Percentiles rank a stretch among this genome's conserved stretches.
These are phyloP conservation scores for Polymyxa betae DNA, from an alignment of 208 protist genomes.

Conservation along the genomic window DNA sequence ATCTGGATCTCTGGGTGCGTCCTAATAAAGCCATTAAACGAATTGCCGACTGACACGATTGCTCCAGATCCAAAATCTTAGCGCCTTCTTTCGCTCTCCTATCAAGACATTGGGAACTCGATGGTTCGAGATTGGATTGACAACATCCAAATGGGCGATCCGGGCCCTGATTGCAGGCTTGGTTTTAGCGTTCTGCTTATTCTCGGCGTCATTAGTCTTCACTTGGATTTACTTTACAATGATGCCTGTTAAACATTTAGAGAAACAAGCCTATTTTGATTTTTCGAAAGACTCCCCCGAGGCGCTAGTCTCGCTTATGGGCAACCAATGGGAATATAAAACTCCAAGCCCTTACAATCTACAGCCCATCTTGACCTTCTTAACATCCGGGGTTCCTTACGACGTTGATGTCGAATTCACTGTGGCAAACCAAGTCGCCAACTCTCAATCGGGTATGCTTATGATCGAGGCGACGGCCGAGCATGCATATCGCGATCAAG, in stretches of 20 bases:
- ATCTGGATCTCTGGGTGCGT: no score
- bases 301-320: neutral
- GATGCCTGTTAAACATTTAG: neutral
- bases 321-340: neutral
- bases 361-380: neutral
- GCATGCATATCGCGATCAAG: neutral
- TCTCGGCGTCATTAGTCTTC: no score
- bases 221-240: no score
- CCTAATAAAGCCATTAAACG: no score
- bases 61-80: no score
- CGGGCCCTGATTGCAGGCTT: no score
- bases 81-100: no score
- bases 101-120: no score
- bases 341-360: neutral
- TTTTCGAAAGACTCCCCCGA: neutral
- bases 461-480: neutral
- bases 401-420: neutral
- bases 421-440: neutral
- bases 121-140: no score
- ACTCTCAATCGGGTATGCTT: neutral
- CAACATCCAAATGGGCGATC: no score
- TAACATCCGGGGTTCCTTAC: neutral
- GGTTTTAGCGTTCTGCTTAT: no score
- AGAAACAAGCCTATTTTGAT: neutral
- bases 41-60: no score